Evolutionary conservation across 2,329 filamentous ascomycete species (phyloP).

Genomic region (Nemania sp.): DNA sequence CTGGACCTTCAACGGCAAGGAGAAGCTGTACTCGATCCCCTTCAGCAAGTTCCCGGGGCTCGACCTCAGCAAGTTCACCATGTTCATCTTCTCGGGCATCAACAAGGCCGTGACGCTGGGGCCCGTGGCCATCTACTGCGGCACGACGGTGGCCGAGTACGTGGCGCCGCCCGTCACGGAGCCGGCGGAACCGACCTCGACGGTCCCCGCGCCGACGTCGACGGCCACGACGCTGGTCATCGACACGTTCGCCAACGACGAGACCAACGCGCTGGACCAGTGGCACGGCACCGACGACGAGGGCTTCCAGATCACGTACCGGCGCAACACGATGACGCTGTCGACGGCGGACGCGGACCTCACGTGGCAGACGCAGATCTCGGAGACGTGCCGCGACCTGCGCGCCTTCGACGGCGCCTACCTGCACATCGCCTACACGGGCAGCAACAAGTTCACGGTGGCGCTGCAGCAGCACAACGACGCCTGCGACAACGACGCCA

Average conservation of each 20-base stretch:
- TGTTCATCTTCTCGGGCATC: slow-evolving; percentile 55
- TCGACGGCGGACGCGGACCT: slow-evolving; percentile 64
- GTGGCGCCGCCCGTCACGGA: slow-evolving; percentile 48
- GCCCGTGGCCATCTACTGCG: slow-evolving; percentile 64
- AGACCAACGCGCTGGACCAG: slow-evolving; percentile 63
- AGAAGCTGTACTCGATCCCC: slow-evolving; percentile 62
- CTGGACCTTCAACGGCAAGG: slow-evolving; percentile 64
- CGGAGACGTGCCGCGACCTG: slow-evolving; percentile 60
- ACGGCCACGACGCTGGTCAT: slow-evolving; percentile 58
- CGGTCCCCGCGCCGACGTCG: slow-evolving; percentile 54
- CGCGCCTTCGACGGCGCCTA: slow-evolving; percentile 59
- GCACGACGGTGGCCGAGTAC: slow-evolving; percentile 54
- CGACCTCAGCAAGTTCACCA: slow-evolving; percentile 56
- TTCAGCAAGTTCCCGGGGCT: slow-evolving; percentile 57
- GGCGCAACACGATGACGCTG: slow-evolving; percentile 57
- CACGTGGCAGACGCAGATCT: slow-evolving; percentile 63
- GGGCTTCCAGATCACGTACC: slow-evolving; percentile 54
- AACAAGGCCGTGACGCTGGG: slow-evolving; percentile 55
- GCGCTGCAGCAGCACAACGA: slow-evolving; percentile 70
- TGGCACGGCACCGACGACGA: slow-evolving; percentile 70
- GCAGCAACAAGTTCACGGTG: slow-evolving; percentile 65
- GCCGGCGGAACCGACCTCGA: slow-evolving; percentile 49
- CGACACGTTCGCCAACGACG: slow-evolving; percentile 60
- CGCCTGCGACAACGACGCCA: slow-evolving; percentile 57
- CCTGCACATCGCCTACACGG: slow-evolving; percentile 67